phyloP scores from a whole-genome alignment of 352 stramenopile genomes.

The Phytophthora foliorum region DNA sequence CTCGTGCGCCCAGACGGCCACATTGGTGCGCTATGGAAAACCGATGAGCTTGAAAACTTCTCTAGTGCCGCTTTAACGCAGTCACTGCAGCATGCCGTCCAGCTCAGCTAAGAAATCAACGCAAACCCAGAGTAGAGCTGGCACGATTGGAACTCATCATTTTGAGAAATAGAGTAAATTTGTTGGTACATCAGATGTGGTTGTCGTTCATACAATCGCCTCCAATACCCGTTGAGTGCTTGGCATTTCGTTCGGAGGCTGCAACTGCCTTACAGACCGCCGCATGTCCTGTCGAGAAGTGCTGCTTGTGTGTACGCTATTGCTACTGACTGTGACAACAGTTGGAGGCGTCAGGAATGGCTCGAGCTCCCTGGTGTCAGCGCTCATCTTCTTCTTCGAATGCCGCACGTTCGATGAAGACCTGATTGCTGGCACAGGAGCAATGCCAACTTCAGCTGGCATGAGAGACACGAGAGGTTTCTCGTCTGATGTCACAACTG shows the following conservation, averaged over 20 bases:
- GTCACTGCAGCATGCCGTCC: constrained; percentile 37
- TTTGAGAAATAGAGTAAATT: constrained; percentile 30
- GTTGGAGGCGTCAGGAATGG: constrained; percentile 46
- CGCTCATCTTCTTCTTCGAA: constrained; percentile 51
- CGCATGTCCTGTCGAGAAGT: constrained; percentile 36
- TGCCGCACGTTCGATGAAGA: constrained; percentile 15
- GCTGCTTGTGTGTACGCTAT: constrained; percentile 35
- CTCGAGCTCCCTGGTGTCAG: constrained; percentile 38
- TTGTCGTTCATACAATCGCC: constrained; percentile 30
- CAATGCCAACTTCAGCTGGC: constrained; percentile 10
- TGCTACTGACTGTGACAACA: constrained; percentile 36
- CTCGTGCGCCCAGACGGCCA: constrained; percentile 88
- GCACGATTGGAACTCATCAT: background rate
- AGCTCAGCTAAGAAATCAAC: constrained; percentile 35
- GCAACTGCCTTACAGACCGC: constrained; percentile 25
- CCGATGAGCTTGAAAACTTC: constrained; percentile 32
- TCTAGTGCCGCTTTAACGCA: constrained; percentile 20
- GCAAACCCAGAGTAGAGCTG: background rate
- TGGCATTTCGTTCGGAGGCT: constrained; percentile 20
- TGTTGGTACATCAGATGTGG: constrained; percentile 19
- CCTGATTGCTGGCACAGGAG: background rate
- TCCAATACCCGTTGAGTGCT: constrained; percentile 18
- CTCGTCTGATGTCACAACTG: constrained; percentile 19
- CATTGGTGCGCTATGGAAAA: constrained; percentile 69
- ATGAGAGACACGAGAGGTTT: constrained; percentile 27